phyloP scores from a whole-genome alignment of 306 rosid species.

The Ceratonia siliqua region DNA sequence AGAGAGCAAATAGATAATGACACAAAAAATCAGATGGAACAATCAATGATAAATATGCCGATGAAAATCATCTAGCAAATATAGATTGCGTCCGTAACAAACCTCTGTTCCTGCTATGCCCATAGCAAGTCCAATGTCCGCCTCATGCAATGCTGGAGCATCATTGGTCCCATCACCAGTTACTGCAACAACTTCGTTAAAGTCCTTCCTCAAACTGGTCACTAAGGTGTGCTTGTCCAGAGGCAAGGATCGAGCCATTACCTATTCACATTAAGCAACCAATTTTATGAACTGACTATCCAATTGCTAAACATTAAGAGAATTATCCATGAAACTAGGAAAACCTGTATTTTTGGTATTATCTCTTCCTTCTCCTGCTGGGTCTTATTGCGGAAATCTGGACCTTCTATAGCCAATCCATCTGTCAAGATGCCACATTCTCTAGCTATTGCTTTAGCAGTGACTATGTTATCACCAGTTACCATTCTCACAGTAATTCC shows the following conservation, averaged over 20 bases:
- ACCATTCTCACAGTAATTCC: conserved; percentile 86
- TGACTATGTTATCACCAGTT: conserved; percentile 90
- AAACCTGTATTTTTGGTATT: conserved; percentile 89
- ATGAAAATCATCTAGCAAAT: not conserved
- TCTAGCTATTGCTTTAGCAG: conserved; percentile 93
- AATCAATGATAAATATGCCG: not conserved
- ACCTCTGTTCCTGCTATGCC: conserved; percentile 99
- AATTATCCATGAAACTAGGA: not conserved
- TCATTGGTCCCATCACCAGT: conserved; percentile 97
- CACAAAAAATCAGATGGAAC: not conserved
- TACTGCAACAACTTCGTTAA: conserved; percentile 84
- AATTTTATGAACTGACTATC: not conserved
- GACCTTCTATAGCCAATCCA: conserved; percentile 90
- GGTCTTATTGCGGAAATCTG: conserved; percentile 66
- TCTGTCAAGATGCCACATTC: conserved; percentile 92
- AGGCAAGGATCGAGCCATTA: conserved; percentile 93
- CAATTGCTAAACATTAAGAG: not conserved
- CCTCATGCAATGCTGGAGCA: conserved; percentile 92
- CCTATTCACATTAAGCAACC: conserved; percentile 49
- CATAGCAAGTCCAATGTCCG: conserved; percentile 95
- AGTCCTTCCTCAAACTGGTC: conserved; percentile 56
- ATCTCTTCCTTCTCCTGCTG: conserved; percentile 59
- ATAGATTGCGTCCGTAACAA: conserved; percentile 32
- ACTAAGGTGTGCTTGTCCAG: conserved; percentile 90
- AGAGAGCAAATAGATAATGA: not conserved